These are phyloP conservation scores for Phytophthora syringae DNA, from an alignment of 352 stramenopile genomes.

Conservation along the genomic window DNA sequence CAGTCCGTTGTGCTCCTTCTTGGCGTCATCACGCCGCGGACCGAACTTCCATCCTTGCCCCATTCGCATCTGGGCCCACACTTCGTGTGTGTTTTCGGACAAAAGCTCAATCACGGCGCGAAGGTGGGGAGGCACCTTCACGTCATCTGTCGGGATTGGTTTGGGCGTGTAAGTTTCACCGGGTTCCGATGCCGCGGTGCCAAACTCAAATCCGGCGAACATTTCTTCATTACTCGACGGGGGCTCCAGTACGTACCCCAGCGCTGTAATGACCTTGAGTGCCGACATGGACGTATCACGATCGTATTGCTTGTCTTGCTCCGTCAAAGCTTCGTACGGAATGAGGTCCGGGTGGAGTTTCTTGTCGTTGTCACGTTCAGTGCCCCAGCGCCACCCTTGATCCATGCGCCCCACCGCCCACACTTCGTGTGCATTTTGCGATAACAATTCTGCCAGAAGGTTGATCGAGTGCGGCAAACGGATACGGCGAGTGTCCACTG, in stretches of 20 bases:
- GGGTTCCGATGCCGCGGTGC: slow-evolving; percentile 45
- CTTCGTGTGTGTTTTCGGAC: slow-evolving; percentile 83
- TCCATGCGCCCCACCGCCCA: slow-evolving; percentile 76
- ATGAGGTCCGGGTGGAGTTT: slow-evolving; percentile 74
- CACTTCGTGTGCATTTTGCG: slow-evolving; percentile 82
- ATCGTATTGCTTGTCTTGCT: slow-evolving; percentile 85
- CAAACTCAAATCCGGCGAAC: slow-evolving; percentile 64
- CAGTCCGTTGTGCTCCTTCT: slow-evolving; percentile 76
- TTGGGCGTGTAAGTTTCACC: slow-evolving; percentile 68
- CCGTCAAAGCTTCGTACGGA: slow-evolving; percentile 74
- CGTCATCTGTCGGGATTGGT: slow-evolving; percentile 67
- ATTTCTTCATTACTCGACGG: slow-evolving; percentile 46
- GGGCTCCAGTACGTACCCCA: slow-evolving; percentile 77
- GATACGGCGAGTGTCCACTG: slow-evolving; percentile 67
- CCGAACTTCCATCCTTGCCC: slow-evolving; percentile 81
- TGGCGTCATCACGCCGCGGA: slow-evolving; percentile 64
- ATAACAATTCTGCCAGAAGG: slow-evolving; percentile 67
- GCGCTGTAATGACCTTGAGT: slow-evolving; percentile 78
- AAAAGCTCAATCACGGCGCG: slow-evolving; percentile 76
- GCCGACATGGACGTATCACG: slow-evolving; percentile 80
- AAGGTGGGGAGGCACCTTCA: slow-evolving; percentile 67
- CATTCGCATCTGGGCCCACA: slow-evolving; percentile 87
- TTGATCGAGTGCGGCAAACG: slow-evolving; percentile 69
- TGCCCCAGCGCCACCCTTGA: slow-evolving; percentile 75
- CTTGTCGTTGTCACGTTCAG: slow-evolving; percentile 69